Evolutionary conservation across 2,329 filamentous ascomycete genomes (phyloP).

Genomic region (Aspergillus sp.): DNA sequence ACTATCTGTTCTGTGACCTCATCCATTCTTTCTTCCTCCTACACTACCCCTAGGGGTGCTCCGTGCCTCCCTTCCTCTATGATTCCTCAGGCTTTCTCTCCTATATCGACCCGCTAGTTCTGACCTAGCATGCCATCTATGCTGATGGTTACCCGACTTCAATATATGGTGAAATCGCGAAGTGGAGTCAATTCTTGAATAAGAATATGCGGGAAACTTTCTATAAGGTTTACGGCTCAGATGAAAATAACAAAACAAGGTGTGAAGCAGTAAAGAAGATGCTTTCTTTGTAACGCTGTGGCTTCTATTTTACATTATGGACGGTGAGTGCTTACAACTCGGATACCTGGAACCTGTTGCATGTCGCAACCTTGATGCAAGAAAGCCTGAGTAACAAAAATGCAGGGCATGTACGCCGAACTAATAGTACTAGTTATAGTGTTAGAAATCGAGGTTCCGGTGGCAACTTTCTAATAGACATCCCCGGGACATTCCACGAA

Average conservation of each 20-base stretch:
- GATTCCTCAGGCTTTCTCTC: no score
- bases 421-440: neutral
- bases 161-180: no score
- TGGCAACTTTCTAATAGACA: slow-evolving; percentile 3
- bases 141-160: no score
- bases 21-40: no score
- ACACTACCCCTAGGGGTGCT: no score
- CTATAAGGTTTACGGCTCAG: neutral
- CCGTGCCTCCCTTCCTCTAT: no score
- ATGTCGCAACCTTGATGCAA: neutral
- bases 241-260: neutral
- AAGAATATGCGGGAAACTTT: no score
- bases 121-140: no score
- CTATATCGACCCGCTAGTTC: no score
- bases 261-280: neutral
- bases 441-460: neutral
- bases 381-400: neutral
- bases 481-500: slow-evolving; percentile 3
- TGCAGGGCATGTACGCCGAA: neutral
- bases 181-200: no score
- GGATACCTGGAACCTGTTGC: neutral
- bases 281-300: neutral
- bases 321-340: neutral
- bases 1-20: no score
- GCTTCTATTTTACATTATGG: neutral